Base-by-base conservation (phyloP, 2,329 filamentous ascomycete species). In the Ceratocystis harringtonii region DNA sequence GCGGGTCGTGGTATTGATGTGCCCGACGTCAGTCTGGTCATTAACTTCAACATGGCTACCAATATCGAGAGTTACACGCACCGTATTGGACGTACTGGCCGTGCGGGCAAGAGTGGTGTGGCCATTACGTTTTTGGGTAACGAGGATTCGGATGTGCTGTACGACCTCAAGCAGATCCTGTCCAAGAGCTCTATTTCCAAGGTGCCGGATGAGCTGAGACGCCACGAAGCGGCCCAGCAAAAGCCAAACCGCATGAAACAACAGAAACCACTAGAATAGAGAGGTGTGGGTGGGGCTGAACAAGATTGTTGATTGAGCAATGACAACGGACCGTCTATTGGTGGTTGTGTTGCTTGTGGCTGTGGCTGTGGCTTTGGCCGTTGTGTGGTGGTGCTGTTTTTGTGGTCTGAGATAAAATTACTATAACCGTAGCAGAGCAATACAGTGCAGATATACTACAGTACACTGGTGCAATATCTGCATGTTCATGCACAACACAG, bases 41-140 rank as follows among this genome's bases (percentile, higher is more conserved):
- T 99, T 74, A 99, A 99, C 79, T 99, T 97, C 83, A 99, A 97
- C 80, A 97, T 99, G 94, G 88, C 94, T 0, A 85, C 78, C 12
- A 90, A 81, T 70, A 97, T 99, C 70, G 94, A 99, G 77, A 88
- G 84, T 72, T 99, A 99, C 75, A 97, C 92, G 1, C 94, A 99
- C 80, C 87, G 94, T 78, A 88, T 99, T 72, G 94, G 94, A 75
- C 88, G 94, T 78, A 99, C 94, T 1, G 94, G 94, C 80, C 88
- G 94, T 85, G 94, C 94, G 1, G 94, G 94, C 68, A 97, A 97
- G 83, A 92, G 84, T 70, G 94, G 94, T 86, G 86, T 96, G 62
- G 89, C 94, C 1, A 94, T 99, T 69, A 99, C 94, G 0, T 99
- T 99, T 79, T 76, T 97, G 72, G 92, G 91, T 67, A 87, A 84